Percentiles rank a stretch among this genome's conserved stretches.
Evolutionary conservation across 2,329 filamentous ascomycete genomes (phyloP).

Genomic region (Fusarium lateritium): DNA sequence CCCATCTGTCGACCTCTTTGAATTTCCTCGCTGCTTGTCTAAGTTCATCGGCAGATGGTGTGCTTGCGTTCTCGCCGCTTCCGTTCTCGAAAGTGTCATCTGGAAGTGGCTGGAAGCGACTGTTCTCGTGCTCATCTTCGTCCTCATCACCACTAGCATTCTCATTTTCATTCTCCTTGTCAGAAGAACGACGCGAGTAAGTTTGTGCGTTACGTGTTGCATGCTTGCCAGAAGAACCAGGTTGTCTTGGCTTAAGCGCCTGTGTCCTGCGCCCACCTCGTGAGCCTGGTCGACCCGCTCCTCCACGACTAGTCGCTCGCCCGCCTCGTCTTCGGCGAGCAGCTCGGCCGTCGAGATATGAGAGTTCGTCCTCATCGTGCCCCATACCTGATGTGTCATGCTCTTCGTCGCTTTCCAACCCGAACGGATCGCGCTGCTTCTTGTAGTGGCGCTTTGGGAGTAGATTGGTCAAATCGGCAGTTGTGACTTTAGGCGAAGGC

Average conservation of each 20-base stretch:
- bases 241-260: constrained; percentile 47
- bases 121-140: constrained; percentile 55
- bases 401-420: constrained; percentile 63
- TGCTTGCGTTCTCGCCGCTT: constrained; percentile 54
- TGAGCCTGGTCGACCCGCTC: constrained; percentile 48
- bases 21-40: constrained; percentile 74
- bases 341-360: constrained; percentile 58
- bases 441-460: constrained; percentile 68
- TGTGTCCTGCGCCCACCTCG: constrained; percentile 46
- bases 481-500: constrained; percentile 63
- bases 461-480: constrained; percentile 67
- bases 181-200: constrained; percentile 66
- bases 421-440: constrained; percentile 57
- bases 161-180: constrained; percentile 69
- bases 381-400: constrained; percentile 64
- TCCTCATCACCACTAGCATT: constrained; percentile 50
- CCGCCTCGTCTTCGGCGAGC: constrained; percentile 55
- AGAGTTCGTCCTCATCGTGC: constrained; percentile 71
- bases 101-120: constrained; percentile 59
- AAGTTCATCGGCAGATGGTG: constrained; percentile 66
- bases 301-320: constrained; percentile 50
- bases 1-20: constrained; percentile 78
- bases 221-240: constrained; percentile 37
- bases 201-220: constrained; percentile 58
- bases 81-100: constrained; percentile 61